phyloP scores from a whole-genome alignment of 805 yeast genomes.

The Saturnispora diversa region DNA sequence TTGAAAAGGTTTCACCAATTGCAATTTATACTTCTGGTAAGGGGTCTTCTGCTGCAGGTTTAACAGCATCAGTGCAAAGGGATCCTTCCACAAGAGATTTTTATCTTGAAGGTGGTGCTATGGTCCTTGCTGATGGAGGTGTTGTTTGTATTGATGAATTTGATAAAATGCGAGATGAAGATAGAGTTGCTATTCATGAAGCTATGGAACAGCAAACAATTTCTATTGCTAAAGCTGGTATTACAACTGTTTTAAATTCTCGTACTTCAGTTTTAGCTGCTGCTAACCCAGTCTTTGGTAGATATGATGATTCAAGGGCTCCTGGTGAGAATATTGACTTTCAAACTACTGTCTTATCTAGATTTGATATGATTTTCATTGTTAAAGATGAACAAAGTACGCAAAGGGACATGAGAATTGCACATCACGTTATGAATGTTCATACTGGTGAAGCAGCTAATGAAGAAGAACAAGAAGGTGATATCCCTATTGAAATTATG shows the following conservation, averaged over 20 bases:
- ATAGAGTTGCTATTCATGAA: constrained; percentile 97
- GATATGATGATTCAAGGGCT: constrained; percentile 91
- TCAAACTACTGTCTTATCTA: constrained; percentile 91
- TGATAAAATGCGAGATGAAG: constrained; percentile 98
- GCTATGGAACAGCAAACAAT: constrained; percentile 99
- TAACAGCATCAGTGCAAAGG: constrained; percentile 95
- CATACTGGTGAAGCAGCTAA: constrained; percentile 67
- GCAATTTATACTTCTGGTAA: constrained; percentile 97
- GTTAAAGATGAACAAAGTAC: constrained; percentile 93
- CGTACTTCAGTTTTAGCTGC: constrained; percentile 96
- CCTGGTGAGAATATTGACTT: constrained; percentile 98
- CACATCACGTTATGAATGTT: constrained; percentile 89
- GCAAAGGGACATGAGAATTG: constrained; percentile 77
- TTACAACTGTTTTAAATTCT: constrained; percentile 91
- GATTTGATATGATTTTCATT: constrained; percentile 97
- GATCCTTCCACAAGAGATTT: constrained; percentile 84
- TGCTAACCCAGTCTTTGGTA: constrained; percentile 94
- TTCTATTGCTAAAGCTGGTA: constrained; percentile 98
- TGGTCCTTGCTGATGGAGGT: constrained; percentile 99
- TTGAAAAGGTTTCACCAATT: constrained; percentile 89
- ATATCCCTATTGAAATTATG: constrained; percentile 85
- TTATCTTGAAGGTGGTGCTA: constrained; percentile 97
- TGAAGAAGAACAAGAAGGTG: constrained; percentile 50
- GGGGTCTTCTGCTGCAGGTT: constrained; percentile 99
- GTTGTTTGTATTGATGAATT: constrained; percentile 99